Evolutionary conservation across 352 stramenopile species (phyloP).

Genomic region (Globisporangium megalacanthum): DNA sequence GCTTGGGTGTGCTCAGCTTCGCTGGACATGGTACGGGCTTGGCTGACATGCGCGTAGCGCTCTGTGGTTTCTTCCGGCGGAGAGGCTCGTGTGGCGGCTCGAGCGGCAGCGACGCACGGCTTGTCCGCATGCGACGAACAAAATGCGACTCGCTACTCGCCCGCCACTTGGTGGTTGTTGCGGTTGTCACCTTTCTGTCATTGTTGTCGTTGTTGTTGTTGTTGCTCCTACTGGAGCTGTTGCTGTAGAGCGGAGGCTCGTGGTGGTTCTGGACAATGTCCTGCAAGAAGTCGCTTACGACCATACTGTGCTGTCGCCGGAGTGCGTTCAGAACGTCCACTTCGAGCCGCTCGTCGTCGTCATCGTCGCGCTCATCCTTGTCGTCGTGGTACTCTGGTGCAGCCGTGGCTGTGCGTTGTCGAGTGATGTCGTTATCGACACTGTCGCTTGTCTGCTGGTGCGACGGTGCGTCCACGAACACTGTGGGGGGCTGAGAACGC

Average conservation of each 20-base stretch:
- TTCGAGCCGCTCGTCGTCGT: slow-evolving; percentile 14
- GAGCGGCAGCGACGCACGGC: slow-evolving; percentile 5
- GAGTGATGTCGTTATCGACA: too few species aligned
- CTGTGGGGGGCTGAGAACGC: slow-evolving; percentile 6
- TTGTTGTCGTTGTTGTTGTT: background rate
- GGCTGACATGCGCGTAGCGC: background rate
- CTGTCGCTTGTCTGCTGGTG: background rate
- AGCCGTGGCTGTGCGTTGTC: background rate
- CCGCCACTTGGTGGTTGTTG: background rate
- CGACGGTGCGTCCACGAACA: background rate
- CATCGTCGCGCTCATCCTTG: background rate
- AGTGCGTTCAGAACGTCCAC: slow-evolving; percentile 25
- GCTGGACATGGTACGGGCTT: background rate
- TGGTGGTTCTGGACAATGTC: slow-evolving; percentile 30
- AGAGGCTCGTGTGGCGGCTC: background rate
- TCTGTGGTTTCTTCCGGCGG: background rate
- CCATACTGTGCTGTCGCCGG: slow-evolving; percentile 45
- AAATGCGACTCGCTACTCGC: slow-evolving; percentile 12
- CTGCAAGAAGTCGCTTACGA: slow-evolving; percentile 49
- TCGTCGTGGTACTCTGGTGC: slow-evolving; percentile 3
- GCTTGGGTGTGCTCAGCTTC: background rate
- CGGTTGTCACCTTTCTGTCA: background rate
- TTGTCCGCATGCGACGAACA: slow-evolving; percentile 8
- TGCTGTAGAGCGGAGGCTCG: slow-evolving; percentile 8
- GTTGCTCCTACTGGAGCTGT: background rate